These are phyloP conservation scores for Globisporangium carolinianum DNA, from an alignment of 352 stramenopile genomes.

Conservation along the genomic window DNA sequence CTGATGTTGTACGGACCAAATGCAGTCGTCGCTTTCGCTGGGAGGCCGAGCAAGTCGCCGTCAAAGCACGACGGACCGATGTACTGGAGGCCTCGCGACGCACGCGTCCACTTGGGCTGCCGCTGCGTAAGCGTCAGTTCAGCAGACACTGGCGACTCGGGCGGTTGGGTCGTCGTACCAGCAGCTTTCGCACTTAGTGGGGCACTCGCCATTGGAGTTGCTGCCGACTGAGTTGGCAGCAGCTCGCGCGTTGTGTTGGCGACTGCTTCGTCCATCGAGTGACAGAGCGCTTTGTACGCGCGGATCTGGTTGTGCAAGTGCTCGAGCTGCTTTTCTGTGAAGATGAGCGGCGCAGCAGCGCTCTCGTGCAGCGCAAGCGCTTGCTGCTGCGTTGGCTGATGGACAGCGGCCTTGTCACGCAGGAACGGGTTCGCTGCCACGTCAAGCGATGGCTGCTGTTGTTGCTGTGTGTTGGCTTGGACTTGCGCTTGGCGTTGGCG, in stretches of 20 bases:
- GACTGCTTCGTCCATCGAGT: slow-evolving; percentile 73
- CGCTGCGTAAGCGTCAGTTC: slow-evolving; percentile 26
- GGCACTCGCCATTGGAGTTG: no score
- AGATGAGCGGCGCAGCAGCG: slow-evolving; percentile 39
- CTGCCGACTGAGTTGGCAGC: no score
- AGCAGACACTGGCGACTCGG: background rate
- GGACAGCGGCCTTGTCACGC: slow-evolving; percentile 41
- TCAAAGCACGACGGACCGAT: slow-evolving; percentile 60
- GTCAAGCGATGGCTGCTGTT: slow-evolving; percentile 21
- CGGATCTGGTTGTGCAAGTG: slow-evolving; percentile 84
- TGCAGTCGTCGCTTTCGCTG: slow-evolving; percentile 34
- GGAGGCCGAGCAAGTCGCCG: slow-evolving; percentile 55
- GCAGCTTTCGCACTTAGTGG: background rate
- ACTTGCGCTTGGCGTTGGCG: slow-evolving; percentile 24
- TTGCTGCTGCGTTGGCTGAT: slow-evolving; percentile 24
- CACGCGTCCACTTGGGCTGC: slow-evolving; percentile 62
- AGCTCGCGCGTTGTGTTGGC: background rate
- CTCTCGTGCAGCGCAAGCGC: slow-evolving; percentile 28
- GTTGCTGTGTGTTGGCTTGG: slow-evolving; percentile 13
- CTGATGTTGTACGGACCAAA: slow-evolving; percentile 61
- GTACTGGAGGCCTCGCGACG: slow-evolving; percentile 40
- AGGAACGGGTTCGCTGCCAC: slow-evolving; percentile 57
- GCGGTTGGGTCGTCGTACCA: background rate
- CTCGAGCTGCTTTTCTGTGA: slow-evolving; percentile 82
- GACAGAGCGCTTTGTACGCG: slow-evolving; percentile 75